Conservation (phyloP, 495 filamentous ascomycete species). For the Penicillium angulare region DNA sequence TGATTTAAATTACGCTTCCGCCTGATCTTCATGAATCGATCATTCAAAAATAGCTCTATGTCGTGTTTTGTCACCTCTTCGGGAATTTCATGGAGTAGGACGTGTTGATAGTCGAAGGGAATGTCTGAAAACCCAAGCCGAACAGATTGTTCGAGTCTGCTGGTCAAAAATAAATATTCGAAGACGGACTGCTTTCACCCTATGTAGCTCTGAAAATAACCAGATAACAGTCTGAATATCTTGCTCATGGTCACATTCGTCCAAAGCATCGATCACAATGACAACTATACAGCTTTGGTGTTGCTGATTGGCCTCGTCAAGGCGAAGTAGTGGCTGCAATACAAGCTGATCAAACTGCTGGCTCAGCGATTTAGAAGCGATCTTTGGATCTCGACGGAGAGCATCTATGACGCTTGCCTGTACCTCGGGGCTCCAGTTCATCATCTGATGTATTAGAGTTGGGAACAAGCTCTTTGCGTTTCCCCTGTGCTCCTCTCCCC, state of each 20-base stretch:
- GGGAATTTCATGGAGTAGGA: background rate
- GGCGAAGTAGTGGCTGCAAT: background rate
- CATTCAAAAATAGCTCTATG: background rate
- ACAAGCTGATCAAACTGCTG: background rate
- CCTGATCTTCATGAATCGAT: background rate
- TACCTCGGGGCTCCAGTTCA: conserved; percentile 11
- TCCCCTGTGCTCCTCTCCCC: conserved; percentile 37
- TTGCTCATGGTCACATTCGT: background rate
- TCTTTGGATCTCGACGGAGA: background rate
- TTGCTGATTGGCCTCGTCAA: conserved; percentile 13
- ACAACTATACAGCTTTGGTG: background rate
- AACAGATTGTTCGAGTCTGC: conserved; percentile 47
- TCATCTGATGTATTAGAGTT: conserved; percentile 43
- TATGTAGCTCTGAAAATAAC: conserved; percentile 19
- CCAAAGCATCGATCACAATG: background rate
- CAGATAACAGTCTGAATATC: background rate
- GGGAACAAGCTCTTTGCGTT: conserved; percentile 39
- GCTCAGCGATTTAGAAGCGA: background rate
- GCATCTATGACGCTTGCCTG: background rate
- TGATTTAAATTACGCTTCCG: background rate
- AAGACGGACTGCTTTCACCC: conserved; percentile 6
- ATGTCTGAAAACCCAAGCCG: conserved; percentile 22
- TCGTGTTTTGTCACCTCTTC: background rate
- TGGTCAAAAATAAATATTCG: conserved; percentile 36
- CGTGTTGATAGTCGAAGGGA: conserved; percentile 5